Percentiles rank a stretch among this genome's conserved stretches.
These are phyloP conservation scores for Pyrrhoderma noxium DNA, from an alignment of 1,284 basidiomycete species.

Conservation along the genomic window DNA sequence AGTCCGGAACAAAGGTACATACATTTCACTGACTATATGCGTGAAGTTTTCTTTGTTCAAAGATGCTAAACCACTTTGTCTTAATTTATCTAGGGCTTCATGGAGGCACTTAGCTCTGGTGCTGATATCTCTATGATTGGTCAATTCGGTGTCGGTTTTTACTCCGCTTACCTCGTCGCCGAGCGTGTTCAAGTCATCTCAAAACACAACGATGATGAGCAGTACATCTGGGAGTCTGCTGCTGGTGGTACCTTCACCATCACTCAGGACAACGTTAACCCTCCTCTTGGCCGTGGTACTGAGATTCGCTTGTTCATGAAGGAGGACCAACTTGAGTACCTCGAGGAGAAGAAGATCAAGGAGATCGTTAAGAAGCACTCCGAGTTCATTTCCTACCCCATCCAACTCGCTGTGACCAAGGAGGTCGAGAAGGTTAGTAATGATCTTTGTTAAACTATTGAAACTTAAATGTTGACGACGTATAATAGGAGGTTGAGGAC, in stretches of 20 bases:
- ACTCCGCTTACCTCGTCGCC: constrained; percentile 98
- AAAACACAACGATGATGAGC: constrained; percentile 99
- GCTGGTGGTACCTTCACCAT: constrained; percentile 99
- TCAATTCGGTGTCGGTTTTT: constrained; percentile 99
- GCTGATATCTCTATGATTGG: constrained; percentile 94
- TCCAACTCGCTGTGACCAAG: constrained; percentile 97
- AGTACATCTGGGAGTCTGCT: constrained; percentile 99
- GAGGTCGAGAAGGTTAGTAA: constrained; percentile 88
- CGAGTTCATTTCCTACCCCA: constrained; percentile 99
- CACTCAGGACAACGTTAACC: constrained; percentile 87
- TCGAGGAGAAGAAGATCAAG: constrained; percentile 99
- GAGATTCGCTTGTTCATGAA: constrained; percentile 95
- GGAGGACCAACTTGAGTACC: constrained; percentile 98
- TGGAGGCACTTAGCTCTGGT: constrained; percentile 92
- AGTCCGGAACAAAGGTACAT: constrained; percentile 84
- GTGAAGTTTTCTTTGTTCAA: constrained; percentile 1
- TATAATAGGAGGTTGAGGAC: constrained; percentile 78
- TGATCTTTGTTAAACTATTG: not conserved
- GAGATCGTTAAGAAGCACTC: constrained; percentile 99
- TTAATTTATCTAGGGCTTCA: constrained; percentile 71
- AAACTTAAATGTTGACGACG: constrained; percentile 13
- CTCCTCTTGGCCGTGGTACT: constrained; percentile 89
- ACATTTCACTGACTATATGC: constrained; percentile 12
- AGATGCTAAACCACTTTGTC: constrained; percentile 10
- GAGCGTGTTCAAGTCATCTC: constrained; percentile 98